phyloP scores from a whole-genome alignment of 139 green algal species.

The Chlamydomonas asymmetrica region DNA sequence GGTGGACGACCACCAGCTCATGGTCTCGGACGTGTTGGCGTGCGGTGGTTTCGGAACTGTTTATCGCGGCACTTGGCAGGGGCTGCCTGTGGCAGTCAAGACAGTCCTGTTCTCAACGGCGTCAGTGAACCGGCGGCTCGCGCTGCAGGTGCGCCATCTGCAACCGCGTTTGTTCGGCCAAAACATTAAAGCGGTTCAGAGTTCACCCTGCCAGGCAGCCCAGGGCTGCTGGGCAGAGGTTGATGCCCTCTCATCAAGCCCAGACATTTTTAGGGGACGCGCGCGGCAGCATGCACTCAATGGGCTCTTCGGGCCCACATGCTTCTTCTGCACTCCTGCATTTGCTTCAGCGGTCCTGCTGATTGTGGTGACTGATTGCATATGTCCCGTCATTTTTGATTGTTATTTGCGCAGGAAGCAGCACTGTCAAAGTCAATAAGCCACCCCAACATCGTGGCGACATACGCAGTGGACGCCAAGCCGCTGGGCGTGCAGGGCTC shows the following conservation, averaged over 20 bases:
- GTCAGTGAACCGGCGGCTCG: slow-evolving; percentile 18
- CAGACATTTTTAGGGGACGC: too few relatives aligned
- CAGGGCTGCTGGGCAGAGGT: too few relatives aligned
- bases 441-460: slow-evolving; percentile 25
- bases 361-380: too few relatives aligned
- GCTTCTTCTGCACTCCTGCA: too few relatives aligned
- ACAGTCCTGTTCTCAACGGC: slow-evolving; percentile 30
- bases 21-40: slow-evolving; percentile 25
- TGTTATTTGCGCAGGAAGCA: slow-evolving; percentile 14
- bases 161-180: too few relatives aligned
- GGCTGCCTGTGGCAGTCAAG: slow-evolving; percentile 32
- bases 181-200: too few relatives aligned
- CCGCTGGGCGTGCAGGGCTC: slow-evolving; percentile 12
- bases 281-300: too few relatives aligned
- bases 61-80: slow-evolving; percentile 29
- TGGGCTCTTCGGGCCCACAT: too few relatives aligned
- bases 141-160: slow-evolving; percentile 13
- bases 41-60: slow-evolving; percentile 25
- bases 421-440: slow-evolving; percentile 29
- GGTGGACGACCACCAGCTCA: slow-evolving; percentile 31
- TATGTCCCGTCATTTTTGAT: too few relatives aligned
- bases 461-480: slow-evolving; percentile 28
- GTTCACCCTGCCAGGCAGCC: too few relatives aligned
- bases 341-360: too few relatives aligned
- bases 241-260: too few relatives aligned